Evolutionary conservation across 208 protist species (phyloP), one percentile per base, ranked within the genome.

Genomic region (Polymyxa betae): DNA sequence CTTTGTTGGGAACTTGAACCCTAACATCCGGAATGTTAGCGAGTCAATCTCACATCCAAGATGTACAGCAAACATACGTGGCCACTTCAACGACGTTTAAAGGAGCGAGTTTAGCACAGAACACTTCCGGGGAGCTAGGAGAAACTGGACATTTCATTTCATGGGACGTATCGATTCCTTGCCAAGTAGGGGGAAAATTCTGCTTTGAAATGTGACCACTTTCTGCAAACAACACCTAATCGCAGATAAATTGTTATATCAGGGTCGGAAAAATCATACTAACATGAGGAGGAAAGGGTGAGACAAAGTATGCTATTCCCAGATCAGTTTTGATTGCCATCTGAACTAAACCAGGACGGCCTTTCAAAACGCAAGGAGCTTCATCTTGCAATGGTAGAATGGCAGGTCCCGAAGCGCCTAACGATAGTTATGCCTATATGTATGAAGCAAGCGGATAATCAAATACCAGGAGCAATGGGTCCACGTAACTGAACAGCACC

Each of bases 311-410:
- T 16, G 38, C 54, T 43, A 90, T 64, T 40, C 89, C 89, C 5
- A 90, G 32, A 43, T 90, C 68, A 20, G 89, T 90, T 32, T 90
- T 90, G 60, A 90, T 64, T 40, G 89, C 89, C 10, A 64, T 64
- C 32, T 90, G 89, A 12, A 90, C 68, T 40, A 66, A 16, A 35
- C 89, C 89, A 44, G 44, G 54, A 20, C 54, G 54, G 10, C 40
- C 38, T 82, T 90, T 77, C 32, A 43, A 89, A n/a, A 40, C 40
- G 87, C 68, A 49, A 88, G 89, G 89, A 10, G 60, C 89, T 10
- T 64, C 89, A 35, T 90, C 89, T 5, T 32, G 35, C 10, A 82
- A 32, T 12, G 38, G 16, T 20, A 90, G 0, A 1, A 32, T 29
- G 5, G 32, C 68, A 41, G 41, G 12, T 64, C 54, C 54, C 5